phyloP scores from a whole-genome alignment of 306 rosid species.

The Casuarina equisetifolia region DNA sequence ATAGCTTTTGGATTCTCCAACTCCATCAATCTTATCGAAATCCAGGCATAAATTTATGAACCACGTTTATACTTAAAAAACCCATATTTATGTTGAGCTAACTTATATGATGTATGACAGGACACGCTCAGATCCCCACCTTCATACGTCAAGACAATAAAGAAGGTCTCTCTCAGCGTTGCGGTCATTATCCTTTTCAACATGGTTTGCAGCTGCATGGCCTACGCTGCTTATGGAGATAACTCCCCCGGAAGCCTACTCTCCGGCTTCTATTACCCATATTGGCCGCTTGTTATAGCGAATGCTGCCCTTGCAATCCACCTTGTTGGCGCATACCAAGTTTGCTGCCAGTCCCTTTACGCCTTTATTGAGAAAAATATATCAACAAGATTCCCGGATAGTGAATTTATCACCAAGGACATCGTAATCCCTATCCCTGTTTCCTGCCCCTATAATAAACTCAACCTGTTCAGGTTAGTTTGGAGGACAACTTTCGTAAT shows the following conservation, averaged over 20 bases:
- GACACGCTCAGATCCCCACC: conserved; percentile 72
- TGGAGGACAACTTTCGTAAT: conserved; percentile 54
- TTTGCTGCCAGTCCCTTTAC: conserved; percentile 63
- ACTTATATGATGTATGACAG: conserved; percentile 29
- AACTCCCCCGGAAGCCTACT: conserved; percentile 69
- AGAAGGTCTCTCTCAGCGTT: conserved; percentile 54
- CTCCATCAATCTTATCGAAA: conserved; percentile 76
- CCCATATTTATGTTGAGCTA: background rate
- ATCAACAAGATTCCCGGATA: conserved; percentile 37
- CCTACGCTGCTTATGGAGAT: conserved; percentile 73
- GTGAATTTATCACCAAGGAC: conserved; percentile 45
- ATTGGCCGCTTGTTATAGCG: conserved; percentile 74
- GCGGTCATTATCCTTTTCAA: conserved; percentile 60
- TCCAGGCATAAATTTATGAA: conserved; percentile 52
- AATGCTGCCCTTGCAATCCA: conserved; percentile 71
- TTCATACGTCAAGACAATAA: conserved; percentile 65
- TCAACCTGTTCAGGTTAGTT: conserved; percentile 50
- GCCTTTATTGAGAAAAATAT: conserved; percentile 52
- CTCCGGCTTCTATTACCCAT: conserved; percentile 67
- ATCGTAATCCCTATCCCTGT: conserved; percentile 33
- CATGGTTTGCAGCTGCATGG: conserved; percentile 78
- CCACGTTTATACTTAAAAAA: background rate
- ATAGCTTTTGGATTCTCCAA: conserved; percentile 82
- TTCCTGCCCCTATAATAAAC: background rate
- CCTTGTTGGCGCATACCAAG: conserved; percentile 82